Evolutionary conservation across 2,329 filamentous ascomycete genomes (phyloP).

Genomic region (Alternaria sp.): DNA sequence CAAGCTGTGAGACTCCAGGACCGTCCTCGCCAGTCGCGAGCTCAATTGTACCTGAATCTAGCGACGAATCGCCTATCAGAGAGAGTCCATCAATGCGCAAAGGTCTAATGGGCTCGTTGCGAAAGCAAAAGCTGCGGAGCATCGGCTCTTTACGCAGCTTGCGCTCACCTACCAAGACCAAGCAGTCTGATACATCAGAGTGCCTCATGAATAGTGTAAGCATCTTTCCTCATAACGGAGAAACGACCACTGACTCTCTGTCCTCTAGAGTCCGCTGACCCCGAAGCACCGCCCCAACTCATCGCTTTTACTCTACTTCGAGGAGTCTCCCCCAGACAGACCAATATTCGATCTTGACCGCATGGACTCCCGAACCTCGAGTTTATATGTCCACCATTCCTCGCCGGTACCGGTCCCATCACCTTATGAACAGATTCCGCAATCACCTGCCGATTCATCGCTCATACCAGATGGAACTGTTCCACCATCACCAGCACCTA

Average conservation of each 20-base stretch:
- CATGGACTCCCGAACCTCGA: slow-evolving; percentile 20
- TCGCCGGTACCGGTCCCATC: slow-evolving; percentile 39
- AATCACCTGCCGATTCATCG: not conserved
- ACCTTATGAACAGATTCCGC: slow-evolving; percentile 8
- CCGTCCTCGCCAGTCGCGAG: not conserved
- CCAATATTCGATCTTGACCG: slow-evolving; percentile 32
- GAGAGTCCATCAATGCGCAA: slow-evolving; percentile 37
- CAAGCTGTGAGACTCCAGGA: slow-evolving; percentile 23
- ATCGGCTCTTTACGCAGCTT: slow-evolving; percentile 35
- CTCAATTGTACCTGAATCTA: slow-evolving; percentile 7
- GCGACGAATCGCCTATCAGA: slow-evolving; percentile 19
- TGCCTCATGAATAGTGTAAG: not conserved
- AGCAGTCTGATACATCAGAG: slow-evolving; percentile 8
- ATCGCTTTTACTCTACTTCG: slow-evolving; percentile 35
- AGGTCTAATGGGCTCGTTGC: slow-evolving; percentile 34
- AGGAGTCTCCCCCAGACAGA: slow-evolving; percentile 29
- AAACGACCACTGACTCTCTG: not conserved
- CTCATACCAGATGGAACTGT: slow-evolving; percentile 32
- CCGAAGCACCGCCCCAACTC: slow-evolving; percentile 17
- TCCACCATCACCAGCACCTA: slow-evolving; percentile 35
- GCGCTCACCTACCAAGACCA: slow-evolving; percentile 27
- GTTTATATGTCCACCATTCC: slow-evolving; percentile 29
- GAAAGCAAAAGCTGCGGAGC: slow-evolving; percentile 29
- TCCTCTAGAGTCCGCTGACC: slow-evolving; percentile 17
- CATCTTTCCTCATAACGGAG: not conserved